phyloP scores from a whole-genome alignment of 768 basidiomycete species.

The Phanerochaete carnosa region DNA sequence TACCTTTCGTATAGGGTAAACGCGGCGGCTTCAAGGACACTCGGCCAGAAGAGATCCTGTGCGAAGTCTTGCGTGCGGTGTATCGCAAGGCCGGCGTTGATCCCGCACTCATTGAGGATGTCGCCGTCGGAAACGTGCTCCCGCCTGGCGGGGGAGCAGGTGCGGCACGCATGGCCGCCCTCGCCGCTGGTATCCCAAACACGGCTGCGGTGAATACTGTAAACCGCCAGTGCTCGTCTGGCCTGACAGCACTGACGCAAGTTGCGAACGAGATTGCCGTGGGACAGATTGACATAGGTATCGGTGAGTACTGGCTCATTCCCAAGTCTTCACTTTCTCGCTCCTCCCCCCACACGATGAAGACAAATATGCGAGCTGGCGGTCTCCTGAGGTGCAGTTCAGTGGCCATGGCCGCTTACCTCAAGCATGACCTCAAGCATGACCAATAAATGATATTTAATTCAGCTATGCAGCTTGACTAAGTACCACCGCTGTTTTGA shows the following conservation, averaged over 20 bases:
- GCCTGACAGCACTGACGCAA: slow-evolving; percentile 76
- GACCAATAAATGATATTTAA: no score
- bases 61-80: slow-evolving; percentile 71
- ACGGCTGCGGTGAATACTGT: slow-evolving; percentile 74
- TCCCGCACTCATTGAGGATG: slow-evolving; percentile 80
- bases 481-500: background rate
- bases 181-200: slow-evolving; percentile 73
- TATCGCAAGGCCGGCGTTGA: slow-evolving; percentile 67
- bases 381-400: no score
- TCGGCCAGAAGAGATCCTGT: slow-evolving; percentile 76
- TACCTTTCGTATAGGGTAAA: slow-evolving; percentile 44
- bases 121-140: slow-evolving; percentile 85
- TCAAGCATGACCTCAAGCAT: no score
- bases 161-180: slow-evolving; percentile 81
- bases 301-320: slow-evolving; percentile 48
- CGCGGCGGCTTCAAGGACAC: slow-evolving; percentile 95
- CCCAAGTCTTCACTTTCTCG: background rate
- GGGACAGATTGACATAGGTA: slow-evolving; percentile 87
- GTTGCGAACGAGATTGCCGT: slow-evolving; percentile 77
- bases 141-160: slow-evolving; percentile 82
- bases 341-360: no score
- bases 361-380: background rate
- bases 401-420: background rate
- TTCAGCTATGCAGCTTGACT: background rate
- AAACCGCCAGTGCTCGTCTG: slow-evolving; percentile 90